Conservation (phyloP, 176 grass and related monocot species). For the Lolium multiflorum region DNA sequence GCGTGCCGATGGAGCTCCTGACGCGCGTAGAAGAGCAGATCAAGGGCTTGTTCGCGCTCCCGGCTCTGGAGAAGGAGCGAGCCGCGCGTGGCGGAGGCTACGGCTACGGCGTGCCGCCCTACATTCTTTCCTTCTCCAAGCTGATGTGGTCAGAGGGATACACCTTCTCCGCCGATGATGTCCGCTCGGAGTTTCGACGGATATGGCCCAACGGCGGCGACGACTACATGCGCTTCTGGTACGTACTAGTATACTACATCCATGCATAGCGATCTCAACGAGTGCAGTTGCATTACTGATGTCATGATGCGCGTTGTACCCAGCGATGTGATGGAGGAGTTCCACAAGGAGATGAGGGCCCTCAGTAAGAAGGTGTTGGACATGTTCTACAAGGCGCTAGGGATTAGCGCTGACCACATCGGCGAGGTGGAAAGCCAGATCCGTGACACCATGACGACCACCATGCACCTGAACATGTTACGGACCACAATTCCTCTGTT, state of each 20-base stretch:
- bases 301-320: neutral
- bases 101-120: conserved; percentile 57
- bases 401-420: conserved; percentile 48
- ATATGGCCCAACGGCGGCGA: conserved; percentile 62
- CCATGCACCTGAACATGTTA: conserved; percentile 48
- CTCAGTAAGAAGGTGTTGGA: conserved; percentile 42
- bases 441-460: conserved; percentile 13
- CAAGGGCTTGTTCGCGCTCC: conserved; percentile 53
- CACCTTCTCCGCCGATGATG: conserved; percentile 46
- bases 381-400: conserved; percentile 59
- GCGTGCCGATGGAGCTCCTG: conserved; percentile 26
- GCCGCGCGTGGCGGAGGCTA: conserved; percentile 29
- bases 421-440: conserved; percentile 25
- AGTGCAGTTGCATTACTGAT: too few species aligned
- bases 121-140: conserved; percentile 52
- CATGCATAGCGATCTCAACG: neutral
- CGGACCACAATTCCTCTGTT: neutral
- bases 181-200: conserved; percentile 51
- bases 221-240: conserved; percentile 39
- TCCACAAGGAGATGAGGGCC: conserved; percentile 49
- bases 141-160: conserved; percentile 82
- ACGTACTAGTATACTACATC: neutral
- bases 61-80: conserved; percentile 46
- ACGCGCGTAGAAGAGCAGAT: conserved; percentile 33
- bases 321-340: conserved; percentile 75